A percentile compares a stretch with the other conserved stretches of the same genome.
Evolutionary conservation across 2,329 filamentous ascomycete genomes (phyloP).

Genomic region (Nigrograna mackinnonii): DNA sequence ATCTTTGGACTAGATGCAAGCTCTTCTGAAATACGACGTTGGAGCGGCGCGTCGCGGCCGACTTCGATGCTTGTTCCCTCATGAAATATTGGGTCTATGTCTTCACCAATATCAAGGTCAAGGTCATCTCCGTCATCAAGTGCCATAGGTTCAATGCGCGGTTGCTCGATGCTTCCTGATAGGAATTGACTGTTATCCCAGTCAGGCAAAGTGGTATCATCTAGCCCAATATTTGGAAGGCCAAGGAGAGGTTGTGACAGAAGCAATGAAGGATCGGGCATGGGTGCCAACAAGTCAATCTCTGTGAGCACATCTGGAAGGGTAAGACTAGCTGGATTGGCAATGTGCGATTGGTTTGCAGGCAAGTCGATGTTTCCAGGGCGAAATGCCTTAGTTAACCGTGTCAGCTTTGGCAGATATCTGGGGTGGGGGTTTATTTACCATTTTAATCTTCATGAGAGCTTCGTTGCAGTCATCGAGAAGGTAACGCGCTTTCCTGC

Average conservation of each 20-base stretch:
- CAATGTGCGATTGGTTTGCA: conserved; percentile 72
- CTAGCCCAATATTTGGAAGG: conserved; percentile 22
- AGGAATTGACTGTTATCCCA: conserved; percentile 78
- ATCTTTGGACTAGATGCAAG: conserved; percentile 56
- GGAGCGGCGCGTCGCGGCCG: conserved; percentile 79
- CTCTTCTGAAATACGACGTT: conserved; percentile 43
- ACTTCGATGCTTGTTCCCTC: conserved; percentile 73
- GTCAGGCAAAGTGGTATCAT: conserved; percentile 53
- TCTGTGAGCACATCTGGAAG: conserved; percentile 92
- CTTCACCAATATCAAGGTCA: conserved; percentile 12
- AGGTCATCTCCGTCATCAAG: conserved; percentile 62
- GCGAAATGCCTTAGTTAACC: conserved; percentile 74
- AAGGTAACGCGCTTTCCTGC: conserved; percentile 93
- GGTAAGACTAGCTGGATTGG: conserved; percentile 83
- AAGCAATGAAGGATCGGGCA: conserved; percentile 85
- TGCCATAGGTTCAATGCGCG: conserved; percentile 51
- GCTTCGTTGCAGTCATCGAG: conserved; percentile 98
- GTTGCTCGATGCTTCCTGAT: conserved; percentile 64
- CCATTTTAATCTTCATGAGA: conserved; percentile 98
- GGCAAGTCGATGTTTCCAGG: conserved; percentile 96
- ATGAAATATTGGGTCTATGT: conserved; percentile 20
- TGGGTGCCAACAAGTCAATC: conserved; percentile 76
- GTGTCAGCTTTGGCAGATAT: conserved; percentile 28
- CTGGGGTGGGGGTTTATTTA: conserved; percentile 42
- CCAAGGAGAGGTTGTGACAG: conserved; percentile 69